Evolutionary conservation across 140 eudicot species (phyloP).

Genomic region (Erigeron philadelphicus): DNA sequence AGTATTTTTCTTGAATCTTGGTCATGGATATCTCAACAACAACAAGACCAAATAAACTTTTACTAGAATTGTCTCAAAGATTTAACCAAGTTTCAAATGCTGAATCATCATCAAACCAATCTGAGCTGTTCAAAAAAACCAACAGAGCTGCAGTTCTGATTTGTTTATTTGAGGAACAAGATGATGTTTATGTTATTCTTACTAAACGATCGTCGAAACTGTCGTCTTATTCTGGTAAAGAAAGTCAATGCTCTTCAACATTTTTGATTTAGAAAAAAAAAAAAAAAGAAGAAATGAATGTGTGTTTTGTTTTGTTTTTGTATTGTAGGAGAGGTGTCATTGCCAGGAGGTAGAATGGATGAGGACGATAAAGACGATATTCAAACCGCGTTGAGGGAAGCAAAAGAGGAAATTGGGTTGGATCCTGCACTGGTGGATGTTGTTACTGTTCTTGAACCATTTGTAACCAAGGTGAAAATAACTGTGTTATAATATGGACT

Average conservation of each 20-base stretch:
- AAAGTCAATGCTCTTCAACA: background rate
- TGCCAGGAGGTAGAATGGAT: conserved; percentile 79
- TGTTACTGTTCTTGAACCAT: conserved; percentile 55
- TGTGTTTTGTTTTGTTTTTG: background rate
- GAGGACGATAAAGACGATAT: conserved; percentile 48
- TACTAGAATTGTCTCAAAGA: conserved; percentile 27
- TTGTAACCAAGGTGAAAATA: conserved; percentile 40
- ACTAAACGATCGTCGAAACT: conserved; percentile 46
- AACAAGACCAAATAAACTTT: conserved; percentile 19
- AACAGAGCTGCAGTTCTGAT: conserved; percentile 57
- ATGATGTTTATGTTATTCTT: conserved; percentile 45
- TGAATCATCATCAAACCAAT: conserved; percentile 25
- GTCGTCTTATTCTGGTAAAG: conserved; percentile 39
- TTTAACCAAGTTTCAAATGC: conserved; percentile 14
- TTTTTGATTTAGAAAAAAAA: conserved; percentile 21
- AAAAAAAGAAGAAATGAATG: background rate
- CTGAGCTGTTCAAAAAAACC: conserved; percentile 18
- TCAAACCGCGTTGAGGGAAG: conserved; percentile 69
- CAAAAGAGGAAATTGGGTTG: conserved; percentile 76
- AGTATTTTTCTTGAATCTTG: too few relatives aligned
- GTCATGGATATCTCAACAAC: too few relatives aligned
- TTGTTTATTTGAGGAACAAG: conserved; percentile 41
- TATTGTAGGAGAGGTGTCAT: conserved; percentile 64
- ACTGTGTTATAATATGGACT: background rate
- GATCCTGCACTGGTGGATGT: conserved; percentile 63